Base-by-base conservation (phyloP, 23 red algal genomes). In the Gracilaria domingensis region DNA sequence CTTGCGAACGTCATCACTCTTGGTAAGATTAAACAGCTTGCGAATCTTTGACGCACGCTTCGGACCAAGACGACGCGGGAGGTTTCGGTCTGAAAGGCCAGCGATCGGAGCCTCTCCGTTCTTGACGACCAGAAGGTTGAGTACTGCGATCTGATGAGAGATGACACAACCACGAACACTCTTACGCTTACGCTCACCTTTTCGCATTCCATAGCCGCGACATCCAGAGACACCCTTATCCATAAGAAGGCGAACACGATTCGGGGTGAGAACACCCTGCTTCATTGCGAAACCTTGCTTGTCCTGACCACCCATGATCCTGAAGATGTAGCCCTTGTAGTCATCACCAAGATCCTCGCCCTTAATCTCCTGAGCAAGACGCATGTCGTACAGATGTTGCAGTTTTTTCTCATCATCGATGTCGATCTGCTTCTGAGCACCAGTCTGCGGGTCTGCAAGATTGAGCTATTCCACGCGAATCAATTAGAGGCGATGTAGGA, bases 241-340 rank as follows among this genome's bases (percentile, higher is more conserved):
- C 91, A 99, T 89, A 24, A 99, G 93, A 23, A 99, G 83, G 26
- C 97, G 94, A 35, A 99, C 97, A 42, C 97, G 93, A 55, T 84
- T 84, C 67, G 97, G 92, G 60, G 97, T 96, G 42, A 99, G 82
- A 40, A 99, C 97, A 4, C 97, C 97, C 75, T 96, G 97, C 78
- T 95, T 95, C 93, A 95, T 95, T 7, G 97, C 85, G 66, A 99
- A 99, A 24, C 97, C 97, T 75, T 99, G 93, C 86, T 99, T 99
- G 84, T 99, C 97, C 79, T 99, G 97, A 50, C 93, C 97, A 72
- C 97, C 97, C 94, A 96, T 99, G 47, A 99, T 96, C 54, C 92
- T 86, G 36, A 99, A 90, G 53, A 99, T 93, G 87, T 95, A 94
- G 8, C 97, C 97, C 36, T 88, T 86, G 76, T 89, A 99, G 45